phyloP scores from a whole-genome alignment of 2,329 filamentous ascomycete species.

The Elsinoe fawcettii region DNA sequence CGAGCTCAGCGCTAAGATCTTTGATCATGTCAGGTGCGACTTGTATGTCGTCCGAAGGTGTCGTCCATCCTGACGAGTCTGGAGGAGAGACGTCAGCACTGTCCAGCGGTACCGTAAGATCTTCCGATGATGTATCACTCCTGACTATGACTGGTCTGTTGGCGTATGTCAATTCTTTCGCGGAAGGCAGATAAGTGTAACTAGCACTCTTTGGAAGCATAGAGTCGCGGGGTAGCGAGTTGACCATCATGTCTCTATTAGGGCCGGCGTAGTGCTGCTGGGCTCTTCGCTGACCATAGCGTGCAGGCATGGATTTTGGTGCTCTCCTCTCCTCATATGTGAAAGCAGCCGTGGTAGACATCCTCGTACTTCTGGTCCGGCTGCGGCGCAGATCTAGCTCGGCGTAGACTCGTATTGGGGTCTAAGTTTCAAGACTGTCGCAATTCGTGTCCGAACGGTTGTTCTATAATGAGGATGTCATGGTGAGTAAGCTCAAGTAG shows the following conservation, averaged over 20 bases:
- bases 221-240: slow-evolving; percentile 1
- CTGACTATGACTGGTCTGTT: slow-evolving; percentile 35
- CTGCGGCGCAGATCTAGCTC: background rate
- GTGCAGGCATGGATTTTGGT: background rate
- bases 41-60: slow-evolving; percentile 32
- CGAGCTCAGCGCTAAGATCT: slow-evolving; percentile 26
- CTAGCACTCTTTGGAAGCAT: slow-evolving; percentile 49
- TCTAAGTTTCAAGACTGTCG: background rate
- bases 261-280: background rate
- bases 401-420: slow-evolving; percentile 1
- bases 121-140: slow-evolving; percentile 44
- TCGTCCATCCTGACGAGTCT: slow-evolving; percentile 39
- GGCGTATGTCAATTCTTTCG: slow-evolving; percentile 25
- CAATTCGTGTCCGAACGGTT: background rate
- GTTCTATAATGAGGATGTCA: background rate
- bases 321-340: background rate
- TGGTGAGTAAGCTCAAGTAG: background rate
- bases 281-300: background rate
- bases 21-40: slow-evolving; percentile 25
- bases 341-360: slow-evolving; percentile 1
- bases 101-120: slow-evolving; percentile 32
- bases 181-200: slow-evolving; percentile 47
- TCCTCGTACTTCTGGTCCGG: background rate
- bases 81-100: slow-evolving; percentile 29
- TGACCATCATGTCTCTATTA: background rate